These are phyloP conservation scores for Xylariales sp. DNA, from an alignment of 2,329 filamentous ascomycete genomes.

Conservation along the genomic window DNA sequence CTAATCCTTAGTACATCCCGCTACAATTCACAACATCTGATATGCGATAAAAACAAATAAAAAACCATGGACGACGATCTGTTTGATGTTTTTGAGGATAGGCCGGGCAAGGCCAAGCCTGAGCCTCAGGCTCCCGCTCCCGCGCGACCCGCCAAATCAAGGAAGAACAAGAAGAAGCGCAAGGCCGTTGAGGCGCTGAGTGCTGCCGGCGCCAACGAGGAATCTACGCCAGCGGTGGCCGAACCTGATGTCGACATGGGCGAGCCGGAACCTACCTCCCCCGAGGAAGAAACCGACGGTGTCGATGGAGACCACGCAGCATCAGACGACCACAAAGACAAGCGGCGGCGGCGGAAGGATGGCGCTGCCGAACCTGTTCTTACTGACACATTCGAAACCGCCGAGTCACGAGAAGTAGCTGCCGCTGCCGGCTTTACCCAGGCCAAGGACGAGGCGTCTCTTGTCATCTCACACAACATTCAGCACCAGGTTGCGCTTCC, in stretches of 20 bases:
- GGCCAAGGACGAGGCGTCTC: conserved; percentile 59
- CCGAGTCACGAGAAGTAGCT: conserved; percentile 85
- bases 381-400: conserved; percentile 91
- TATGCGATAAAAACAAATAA: conserved; percentile 4
- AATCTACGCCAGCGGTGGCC: conserved; percentile 27
- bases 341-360: conserved; percentile 62
- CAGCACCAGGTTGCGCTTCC: conserved; percentile 96
- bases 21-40: too few relatives aligned
- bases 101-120: conserved; percentile 44
- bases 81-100: conserved; percentile 77
- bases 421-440: conserved; percentile 66
- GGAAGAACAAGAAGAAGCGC: conserved; percentile 71
- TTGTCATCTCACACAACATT: conserved; percentile 93
- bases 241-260: conserved; percentile 22
- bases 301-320: conserved; percentile 29
- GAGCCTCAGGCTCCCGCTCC: conserved; percentile 21
- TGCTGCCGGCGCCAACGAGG: conserved; percentile 26
- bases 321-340: conserved; percentile 44
- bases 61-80: conserved; percentile 71
- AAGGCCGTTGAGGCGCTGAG: conserved; percentile 79
- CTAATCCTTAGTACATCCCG: too few relatives aligned
- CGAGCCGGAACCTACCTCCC: conserved; percentile 28
- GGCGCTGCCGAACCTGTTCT: conserved; percentile 73
- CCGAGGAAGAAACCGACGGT: conserved; percentile 26
- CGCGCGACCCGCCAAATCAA: conserved; percentile 34